Evolutionary conservation across 345 rosid genomes (phyloP).

Genomic region (Ceriops tagal): DNA sequence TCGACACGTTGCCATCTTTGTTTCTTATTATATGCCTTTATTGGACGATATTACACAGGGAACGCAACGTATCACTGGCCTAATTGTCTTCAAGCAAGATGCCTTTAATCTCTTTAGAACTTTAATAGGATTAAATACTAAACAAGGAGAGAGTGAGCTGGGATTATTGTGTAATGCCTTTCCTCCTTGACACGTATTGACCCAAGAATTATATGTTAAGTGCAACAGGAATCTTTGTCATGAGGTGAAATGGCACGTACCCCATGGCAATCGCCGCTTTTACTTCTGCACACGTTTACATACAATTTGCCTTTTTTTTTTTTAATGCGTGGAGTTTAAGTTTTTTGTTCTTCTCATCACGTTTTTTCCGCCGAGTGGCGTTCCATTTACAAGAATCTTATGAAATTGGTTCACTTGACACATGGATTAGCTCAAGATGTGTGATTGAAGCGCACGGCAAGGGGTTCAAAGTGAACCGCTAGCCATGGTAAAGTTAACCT

Average conservation of each 20-base stretch:
- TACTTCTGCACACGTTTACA: neutral
- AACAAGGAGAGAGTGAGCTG: slow-evolving; percentile 1
- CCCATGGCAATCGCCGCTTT: too few relatives aligned
- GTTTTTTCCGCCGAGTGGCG: too few relatives aligned
- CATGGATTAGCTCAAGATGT: too few relatives aligned
- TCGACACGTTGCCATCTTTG: neutral
- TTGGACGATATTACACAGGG: neutral
- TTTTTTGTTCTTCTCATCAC: too few relatives aligned
- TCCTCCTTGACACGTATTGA: neutral
- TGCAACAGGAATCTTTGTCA: neutral
- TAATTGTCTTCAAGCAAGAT: neutral
- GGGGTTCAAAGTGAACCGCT: too few relatives aligned
- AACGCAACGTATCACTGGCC: neutral
- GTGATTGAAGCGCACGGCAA: too few relatives aligned
- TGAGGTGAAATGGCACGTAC: neutral
- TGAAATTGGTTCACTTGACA: too few relatives aligned
- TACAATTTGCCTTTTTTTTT: neutral
- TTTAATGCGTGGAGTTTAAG: too few relatives aligned
- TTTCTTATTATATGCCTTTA: neutral
- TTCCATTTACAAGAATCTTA: too few relatives aligned
- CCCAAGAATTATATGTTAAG: neutral
- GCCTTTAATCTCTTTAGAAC: neutral
- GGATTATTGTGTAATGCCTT: neutral
- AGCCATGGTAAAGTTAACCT: too few relatives aligned
- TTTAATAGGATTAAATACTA: neutral